These are phyloP conservation scores for Crotalaria pallida DNA, from an alignment of 306 rosid genomes.

Conservation along the genomic window DNA sequence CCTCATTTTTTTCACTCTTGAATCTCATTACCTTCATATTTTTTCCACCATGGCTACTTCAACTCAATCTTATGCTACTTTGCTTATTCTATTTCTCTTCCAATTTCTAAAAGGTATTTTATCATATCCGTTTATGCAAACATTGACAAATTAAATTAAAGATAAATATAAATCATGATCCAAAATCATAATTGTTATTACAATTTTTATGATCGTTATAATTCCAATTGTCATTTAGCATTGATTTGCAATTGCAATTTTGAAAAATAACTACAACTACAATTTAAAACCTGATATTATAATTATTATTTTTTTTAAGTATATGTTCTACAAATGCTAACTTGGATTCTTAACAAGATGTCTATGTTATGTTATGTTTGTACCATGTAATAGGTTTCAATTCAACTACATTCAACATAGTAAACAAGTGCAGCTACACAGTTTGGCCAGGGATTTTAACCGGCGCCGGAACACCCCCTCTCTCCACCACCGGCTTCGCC, in stretches of 20 bases:
- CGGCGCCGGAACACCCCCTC: slow-evolving; percentile 57
- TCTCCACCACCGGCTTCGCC: slow-evolving; percentile 60
- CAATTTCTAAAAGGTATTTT: slow-evolving; percentile 36
- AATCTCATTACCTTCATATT: background rate
- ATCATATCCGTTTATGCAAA: background rate
- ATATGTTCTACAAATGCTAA: background rate
- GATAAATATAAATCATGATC: no score
- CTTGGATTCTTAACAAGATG: background rate
- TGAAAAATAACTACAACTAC: no score
- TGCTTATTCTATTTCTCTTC: slow-evolving; percentile 21
- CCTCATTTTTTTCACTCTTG: background rate
- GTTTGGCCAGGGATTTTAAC: slow-evolving; percentile 85
- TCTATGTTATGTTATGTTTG: background rate
- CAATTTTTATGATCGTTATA: no score
- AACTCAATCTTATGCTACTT: background rate
- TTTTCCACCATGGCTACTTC: slow-evolving; percentile 22
- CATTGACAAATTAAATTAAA: no score
- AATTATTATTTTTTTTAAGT: no score
- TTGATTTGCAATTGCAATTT: no score
- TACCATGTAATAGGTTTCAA: slow-evolving; percentile 26
- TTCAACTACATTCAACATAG: slow-evolving; percentile 60
- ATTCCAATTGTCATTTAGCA: no score
- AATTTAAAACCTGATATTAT: no score
- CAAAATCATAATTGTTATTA: no score
- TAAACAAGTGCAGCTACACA: slow-evolving; percentile 58